These are phyloP conservation scores for Solanum hybrid DNA, from an alignment of 305 asterid species.

Conservation along the genomic window DNA sequence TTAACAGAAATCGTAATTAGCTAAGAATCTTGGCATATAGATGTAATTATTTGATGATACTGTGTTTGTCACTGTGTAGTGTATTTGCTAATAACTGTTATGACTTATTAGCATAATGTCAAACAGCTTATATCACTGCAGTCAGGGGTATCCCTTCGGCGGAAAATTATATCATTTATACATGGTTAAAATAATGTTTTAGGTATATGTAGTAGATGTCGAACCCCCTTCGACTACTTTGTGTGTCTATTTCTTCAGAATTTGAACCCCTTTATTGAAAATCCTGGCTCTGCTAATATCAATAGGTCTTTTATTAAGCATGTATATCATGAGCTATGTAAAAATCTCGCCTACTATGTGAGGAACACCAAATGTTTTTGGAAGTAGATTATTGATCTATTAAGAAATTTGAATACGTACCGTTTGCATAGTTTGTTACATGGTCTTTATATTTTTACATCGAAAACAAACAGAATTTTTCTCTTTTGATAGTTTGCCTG, in stretches of 20 bases:
- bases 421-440: neutral
- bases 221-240: no score
- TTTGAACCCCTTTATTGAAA: neutral
- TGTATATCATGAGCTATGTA: neutral
- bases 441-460: neutral
- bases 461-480: neutral
- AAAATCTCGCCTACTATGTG: neutral
- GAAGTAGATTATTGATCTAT: neutral
- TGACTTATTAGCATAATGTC: neutral
- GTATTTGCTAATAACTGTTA: neutral
- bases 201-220: neutral
- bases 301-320: neutral
- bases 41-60: neutral
- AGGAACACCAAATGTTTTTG: neutral
- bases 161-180: neutral
- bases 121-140: neutral
- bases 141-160: neutral
- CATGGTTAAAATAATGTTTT: neutral
- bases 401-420: neutral
- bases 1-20: neutral
- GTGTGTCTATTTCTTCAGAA: no score
- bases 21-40: neutral
- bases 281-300: neutral
- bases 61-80: neutral
- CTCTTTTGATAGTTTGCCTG: neutral